phyloP scores from a whole-genome alignment of 345 rosid species.

The Stellera chamaejasme region DNA sequence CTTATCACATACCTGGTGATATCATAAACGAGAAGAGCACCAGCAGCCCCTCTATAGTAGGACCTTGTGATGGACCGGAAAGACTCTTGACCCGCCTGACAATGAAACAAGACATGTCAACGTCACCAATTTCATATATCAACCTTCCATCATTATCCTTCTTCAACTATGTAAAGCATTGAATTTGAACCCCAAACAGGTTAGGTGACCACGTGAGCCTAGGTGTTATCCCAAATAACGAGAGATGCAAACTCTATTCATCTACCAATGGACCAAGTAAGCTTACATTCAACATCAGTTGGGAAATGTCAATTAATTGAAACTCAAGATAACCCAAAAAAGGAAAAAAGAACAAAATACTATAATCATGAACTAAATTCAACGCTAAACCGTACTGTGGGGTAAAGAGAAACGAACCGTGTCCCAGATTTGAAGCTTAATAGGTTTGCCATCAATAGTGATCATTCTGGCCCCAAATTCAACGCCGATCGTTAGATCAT shows the following conservation, averaged over 20 bases:
- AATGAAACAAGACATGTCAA: slow-evolving; percentile 3
- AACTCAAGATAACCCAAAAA: not conserved
- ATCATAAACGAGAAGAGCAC: slow-evolving; percentile 42
- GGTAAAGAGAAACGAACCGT: slow-evolving; percentile 24
- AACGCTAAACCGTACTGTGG: not conserved
- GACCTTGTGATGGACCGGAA: slow-evolving; percentile 47
- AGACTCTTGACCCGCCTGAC: slow-evolving; percentile 47
- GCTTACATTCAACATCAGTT: not conserved
- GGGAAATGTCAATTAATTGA: not conserved
- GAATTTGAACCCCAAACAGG: no score
- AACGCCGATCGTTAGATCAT: slow-evolving; percentile 68
- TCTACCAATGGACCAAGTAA: not conserved
- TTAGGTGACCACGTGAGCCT: no score
- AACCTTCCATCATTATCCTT: not conserved
- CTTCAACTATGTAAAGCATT: no score
- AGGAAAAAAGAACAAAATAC: not conserved
- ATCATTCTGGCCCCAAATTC: slow-evolving; percentile 73
- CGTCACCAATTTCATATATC: not conserved
- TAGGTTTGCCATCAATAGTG: slow-evolving; percentile 47
- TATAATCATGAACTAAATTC: not conserved
- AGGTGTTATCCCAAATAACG: no score
- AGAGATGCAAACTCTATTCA: no score
- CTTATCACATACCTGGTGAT: slow-evolving; percentile 28
- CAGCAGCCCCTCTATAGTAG: slow-evolving; percentile 45
- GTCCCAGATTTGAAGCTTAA: slow-evolving; percentile 72